Base-by-base conservation (phyloP, 1,284 basidiomycete genomes). In the Agaricales sp. region DNA sequence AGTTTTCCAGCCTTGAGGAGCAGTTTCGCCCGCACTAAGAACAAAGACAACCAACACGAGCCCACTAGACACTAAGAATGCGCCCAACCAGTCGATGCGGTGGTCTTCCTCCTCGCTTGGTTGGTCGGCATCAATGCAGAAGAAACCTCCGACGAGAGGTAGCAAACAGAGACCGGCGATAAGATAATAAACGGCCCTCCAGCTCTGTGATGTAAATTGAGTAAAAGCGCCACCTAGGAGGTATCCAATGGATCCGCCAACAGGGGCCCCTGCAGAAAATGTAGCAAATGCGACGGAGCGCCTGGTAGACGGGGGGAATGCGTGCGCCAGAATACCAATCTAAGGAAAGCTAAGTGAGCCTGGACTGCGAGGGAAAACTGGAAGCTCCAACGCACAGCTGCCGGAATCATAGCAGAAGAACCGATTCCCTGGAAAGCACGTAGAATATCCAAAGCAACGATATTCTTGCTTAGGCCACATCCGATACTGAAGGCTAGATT, bases 151-250 rank as follows among this genome's bases (percentile, higher is more conserved):
- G 1, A 71, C 30, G 16, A 65, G 65, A 21, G 71, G 67, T 3
- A 67, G 50, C 2, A 63, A 63, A 41, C 67, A 67, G 11, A 75
- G 53, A n/a, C 69, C 80, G 0, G 75, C 68, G 18, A 70, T 62
- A 45, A 78, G 63, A 63, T 67, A 82, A 54, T 82, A 79, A 22
- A 71, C 68, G 4, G 74, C 68, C 21, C 77, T 66, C 81, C 81
- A 84, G 2, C 64, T 66, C 41, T 66, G 73, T 75, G 1, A 76
- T 48, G 0, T 71, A 57, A 20, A 70, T 19, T 43, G 59, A 3
- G 76, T 76, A 12, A 77, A 50, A 0, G 67, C 69, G 18, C 63
- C 71, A 3, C 75, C 41, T 11, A 43, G 11, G 8, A 43, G 11
- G 11, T 8, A 16, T 8, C 41, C 41, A 11, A 43, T 16, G 13